A percentile compares a stretch with the other conserved stretches of the same genome.
phyloP scores from a whole-genome alignment of 2,329 filamentous ascomycete genomes.

The Coniochaeta pulveracea region DNA sequence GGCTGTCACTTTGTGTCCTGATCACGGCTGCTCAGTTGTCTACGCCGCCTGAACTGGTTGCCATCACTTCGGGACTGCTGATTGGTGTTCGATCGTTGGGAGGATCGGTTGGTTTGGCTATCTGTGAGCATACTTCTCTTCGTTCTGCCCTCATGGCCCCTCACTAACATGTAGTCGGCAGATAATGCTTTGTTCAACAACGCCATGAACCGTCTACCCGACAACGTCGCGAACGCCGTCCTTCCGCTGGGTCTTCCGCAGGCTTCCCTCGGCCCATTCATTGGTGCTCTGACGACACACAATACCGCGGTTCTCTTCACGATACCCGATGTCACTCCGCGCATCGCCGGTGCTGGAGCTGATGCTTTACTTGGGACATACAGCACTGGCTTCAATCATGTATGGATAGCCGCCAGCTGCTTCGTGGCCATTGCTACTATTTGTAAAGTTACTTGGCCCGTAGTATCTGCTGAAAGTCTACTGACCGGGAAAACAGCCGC shows the following conservation, averaged over 20 bases:
- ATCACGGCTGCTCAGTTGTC: constrained; percentile 25
- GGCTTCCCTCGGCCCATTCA: constrained; percentile 13
- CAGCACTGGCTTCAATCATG: constrained; percentile 16
- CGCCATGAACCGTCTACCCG: constrained; percentile 15
- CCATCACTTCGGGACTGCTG: constrained; percentile 18
- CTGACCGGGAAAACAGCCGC: not conserved
- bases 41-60: constrained; percentile 23
- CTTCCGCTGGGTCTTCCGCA: constrained; percentile 17
- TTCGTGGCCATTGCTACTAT: constrained; percentile 18
- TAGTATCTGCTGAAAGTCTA: not conserved
- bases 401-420: constrained; percentile 19
- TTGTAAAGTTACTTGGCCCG: constrained; percentile 10
- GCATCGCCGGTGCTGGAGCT: constrained; percentile 16
- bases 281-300: constrained; percentile 15
- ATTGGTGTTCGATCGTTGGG: constrained; percentile 29
- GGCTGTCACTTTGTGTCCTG: constrained; percentile 22
- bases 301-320: constrained; percentile 14
- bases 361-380: constrained; percentile 17
- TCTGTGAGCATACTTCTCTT: constrained; percentile 16
- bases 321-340: constrained; percentile 17
- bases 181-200: constrained; percentile 15
- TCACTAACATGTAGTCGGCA: constrained; percentile 3
- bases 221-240: constrained; percentile 20
- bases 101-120: constrained; percentile 35
- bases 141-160: too few species aligned